Conservation (phyloP, 202 grass and related monocot species). For the Brachypodium distachyon region DNA sequence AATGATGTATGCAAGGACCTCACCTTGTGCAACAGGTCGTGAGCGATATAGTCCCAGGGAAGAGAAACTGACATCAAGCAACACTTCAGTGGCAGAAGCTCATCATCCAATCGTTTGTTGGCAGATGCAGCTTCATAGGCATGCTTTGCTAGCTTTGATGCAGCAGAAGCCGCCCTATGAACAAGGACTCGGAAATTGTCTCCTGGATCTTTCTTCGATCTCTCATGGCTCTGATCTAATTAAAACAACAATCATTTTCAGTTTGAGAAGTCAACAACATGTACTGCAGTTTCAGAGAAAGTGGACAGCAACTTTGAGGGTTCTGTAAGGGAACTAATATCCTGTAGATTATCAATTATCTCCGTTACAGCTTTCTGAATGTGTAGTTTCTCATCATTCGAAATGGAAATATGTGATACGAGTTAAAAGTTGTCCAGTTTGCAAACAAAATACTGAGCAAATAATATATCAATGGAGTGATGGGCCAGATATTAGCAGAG, state of each 20-base stretch:
- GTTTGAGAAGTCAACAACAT: neutral
- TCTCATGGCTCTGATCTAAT: constrained; percentile 69
- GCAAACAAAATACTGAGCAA: neutral
- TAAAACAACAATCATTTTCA: neutral
- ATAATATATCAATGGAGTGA: neutral
- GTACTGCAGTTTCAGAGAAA: neutral
- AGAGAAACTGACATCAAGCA: constrained; percentile 92
- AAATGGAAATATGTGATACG: neutral
- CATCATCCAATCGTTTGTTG: constrained; percentile 32
- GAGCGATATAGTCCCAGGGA: constrained; percentile 81
- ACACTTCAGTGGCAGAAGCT: constrained; percentile 84
- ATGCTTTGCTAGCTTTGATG: constrained; percentile 65
- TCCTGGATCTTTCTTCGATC: constrained; percentile 67
- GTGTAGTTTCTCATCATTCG: neutral
- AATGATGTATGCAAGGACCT: neutral
- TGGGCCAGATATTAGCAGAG: neutral
- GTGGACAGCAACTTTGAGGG: neutral
- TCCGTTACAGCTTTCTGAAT: neutral
- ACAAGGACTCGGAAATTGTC: constrained; percentile 55
- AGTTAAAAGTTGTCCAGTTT: neutral
- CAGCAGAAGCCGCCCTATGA: constrained; percentile 69
- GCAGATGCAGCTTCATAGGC: constrained; percentile 45
- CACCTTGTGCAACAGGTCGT: constrained; percentile 91
- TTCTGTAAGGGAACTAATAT: neutral
- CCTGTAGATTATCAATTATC: neutral